Percentiles rank a stretch among this genome's conserved stretches.
Conservation (phyloP, 2,329 filamentous ascomycete species). For the Trichoderma oligosporum region DNA sequence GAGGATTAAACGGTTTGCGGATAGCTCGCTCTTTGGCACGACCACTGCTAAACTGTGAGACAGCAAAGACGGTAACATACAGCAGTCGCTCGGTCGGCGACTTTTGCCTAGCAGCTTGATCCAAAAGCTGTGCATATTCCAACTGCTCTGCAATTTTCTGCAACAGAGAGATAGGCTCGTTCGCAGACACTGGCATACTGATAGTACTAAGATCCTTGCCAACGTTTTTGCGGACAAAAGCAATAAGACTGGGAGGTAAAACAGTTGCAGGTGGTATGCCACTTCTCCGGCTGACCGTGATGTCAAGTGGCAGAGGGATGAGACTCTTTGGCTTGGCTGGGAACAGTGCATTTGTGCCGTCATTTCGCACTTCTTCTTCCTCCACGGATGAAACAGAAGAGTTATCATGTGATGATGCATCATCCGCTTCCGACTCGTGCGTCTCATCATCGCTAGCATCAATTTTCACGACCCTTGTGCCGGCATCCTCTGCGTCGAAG, state of each 20-base stretch:
- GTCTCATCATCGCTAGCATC: slow-evolving; percentile 63
- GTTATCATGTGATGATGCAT: slow-evolving; percentile 50
- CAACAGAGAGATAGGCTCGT: slow-evolving; percentile 84
- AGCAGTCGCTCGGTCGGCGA: slow-evolving; percentile 67
- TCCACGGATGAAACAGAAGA: slow-evolving; percentile 59
- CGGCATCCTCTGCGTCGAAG: slow-evolving; percentile 75
- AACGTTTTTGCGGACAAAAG: slow-evolving; percentile 93
- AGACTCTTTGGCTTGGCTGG: slow-evolving; percentile 73
- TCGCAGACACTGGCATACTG: slow-evolving; percentile 94
- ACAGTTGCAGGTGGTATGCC: slow-evolving; percentile 72
- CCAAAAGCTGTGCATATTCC: slow-evolving; percentile 83
- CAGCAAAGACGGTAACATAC: slow-evolving; percentile 83
- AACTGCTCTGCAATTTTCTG: slow-evolving; percentile 87
- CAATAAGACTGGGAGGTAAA: slow-evolving; percentile 83
- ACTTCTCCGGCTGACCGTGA: slow-evolving; percentile 60
- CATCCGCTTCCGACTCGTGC: slow-evolving; percentile 52
- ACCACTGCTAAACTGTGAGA: slow-evolving; percentile 77
- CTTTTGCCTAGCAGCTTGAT: slow-evolving; percentile 64
- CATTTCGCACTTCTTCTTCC: slow-evolving; percentile 55
- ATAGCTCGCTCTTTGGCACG: slow-evolving; percentile 87
- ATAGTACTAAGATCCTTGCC: slow-evolving; percentile 96
- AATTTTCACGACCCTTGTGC: slow-evolving; percentile 68
- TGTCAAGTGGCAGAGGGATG: slow-evolving; percentile 68
- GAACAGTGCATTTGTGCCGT: slow-evolving; percentile 62
- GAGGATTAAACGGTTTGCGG: slow-evolving; percentile 94